phyloP scores from a whole-genome alignment of 2,329 filamentous ascomycete genomes.

The Colletotrichum gloeosporioides region DNA sequence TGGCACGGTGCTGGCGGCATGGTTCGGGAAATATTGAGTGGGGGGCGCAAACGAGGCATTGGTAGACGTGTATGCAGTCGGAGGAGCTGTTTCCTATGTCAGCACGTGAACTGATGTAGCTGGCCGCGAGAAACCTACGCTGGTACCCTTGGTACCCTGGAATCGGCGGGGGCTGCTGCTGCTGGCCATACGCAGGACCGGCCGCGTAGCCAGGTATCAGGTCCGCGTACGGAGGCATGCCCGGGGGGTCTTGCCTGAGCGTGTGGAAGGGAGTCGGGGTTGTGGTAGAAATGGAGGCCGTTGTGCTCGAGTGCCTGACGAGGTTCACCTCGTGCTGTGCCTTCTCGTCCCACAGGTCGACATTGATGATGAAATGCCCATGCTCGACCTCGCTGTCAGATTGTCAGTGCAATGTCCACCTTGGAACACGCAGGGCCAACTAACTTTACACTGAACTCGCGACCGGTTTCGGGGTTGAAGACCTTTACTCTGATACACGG shows the following conservation, averaged over 20 bases:
- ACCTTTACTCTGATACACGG: conserved; percentile 89
- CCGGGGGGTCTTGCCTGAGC: conserved; percentile 30
- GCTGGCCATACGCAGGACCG: conserved; percentile 8
- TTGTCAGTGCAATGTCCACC: conserved; percentile 28
- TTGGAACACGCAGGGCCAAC: conserved; percentile 31
- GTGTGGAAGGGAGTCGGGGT: conserved; percentile 73
- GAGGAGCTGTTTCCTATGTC: neutral
- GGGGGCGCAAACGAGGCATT: conserved; percentile 40
- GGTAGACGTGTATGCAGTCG: conserved; percentile 8
- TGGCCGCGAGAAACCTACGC: neutral
- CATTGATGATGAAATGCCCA: conserved; percentile 63
- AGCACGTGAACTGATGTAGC: neutral
- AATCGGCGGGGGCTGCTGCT: neutral
- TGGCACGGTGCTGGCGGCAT: conserved; percentile 32
- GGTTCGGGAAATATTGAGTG: conserved; percentile 41
- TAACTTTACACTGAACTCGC: conserved; percentile 85
- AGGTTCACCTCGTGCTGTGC: conserved; percentile 70
- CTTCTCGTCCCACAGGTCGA: conserved; percentile 72
- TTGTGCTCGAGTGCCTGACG: conserved; percentile 66
- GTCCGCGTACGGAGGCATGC: conserved; percentile 25
- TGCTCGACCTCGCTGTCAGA: conserved; percentile 60
- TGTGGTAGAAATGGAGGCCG: conserved; percentile 81
- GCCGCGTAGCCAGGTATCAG: conserved; percentile 5
- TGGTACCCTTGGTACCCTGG: conserved; percentile 7
- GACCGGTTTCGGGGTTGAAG: conserved; percentile 73